These are phyloP conservation scores for Pythium phragmiticola DNA, from an alignment of 352 stramenopile species.

Conservation along the genomic window DNA sequence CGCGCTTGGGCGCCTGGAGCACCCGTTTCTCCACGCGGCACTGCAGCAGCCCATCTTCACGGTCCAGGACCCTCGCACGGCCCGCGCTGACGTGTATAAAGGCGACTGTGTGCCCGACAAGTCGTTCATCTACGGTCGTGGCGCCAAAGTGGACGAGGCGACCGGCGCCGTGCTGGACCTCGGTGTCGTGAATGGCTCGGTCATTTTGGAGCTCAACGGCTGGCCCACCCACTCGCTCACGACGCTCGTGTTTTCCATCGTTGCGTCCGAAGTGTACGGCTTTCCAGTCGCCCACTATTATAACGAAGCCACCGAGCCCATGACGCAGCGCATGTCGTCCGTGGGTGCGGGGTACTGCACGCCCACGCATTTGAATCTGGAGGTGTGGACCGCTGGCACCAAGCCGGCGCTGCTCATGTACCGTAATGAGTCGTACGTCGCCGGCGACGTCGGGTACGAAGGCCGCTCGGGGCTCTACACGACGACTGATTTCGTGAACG, in stretches of 20 bases:
- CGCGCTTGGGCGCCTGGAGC: conserved; percentile 7
- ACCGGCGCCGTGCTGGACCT: conserved; percentile 21
- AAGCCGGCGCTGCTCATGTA: conserved; percentile 13
- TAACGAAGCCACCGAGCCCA: conserved; percentile 2
- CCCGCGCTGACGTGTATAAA: background rate
- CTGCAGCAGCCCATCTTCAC: conserved; percentile 23
- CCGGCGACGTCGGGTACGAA: conserved; percentile 30
- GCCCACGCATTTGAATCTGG: conserved; percentile 35
- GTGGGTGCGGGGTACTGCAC: conserved; percentile 27
- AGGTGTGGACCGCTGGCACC: conserved; percentile 31
- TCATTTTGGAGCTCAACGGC: conserved; percentile 29
- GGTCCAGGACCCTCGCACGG: conserved; percentile 29
- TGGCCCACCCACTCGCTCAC: conserved; percentile 29
- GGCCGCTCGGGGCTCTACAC: conserved; percentile 44
- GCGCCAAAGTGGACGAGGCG: conserved; percentile 13
- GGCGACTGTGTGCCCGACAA: background rate
- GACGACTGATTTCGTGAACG: conserved; percentile 33
- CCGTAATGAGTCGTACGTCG: conserved; percentile 31
- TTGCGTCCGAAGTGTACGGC: conserved; percentile 25
- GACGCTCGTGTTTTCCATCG: conserved; percentile 31
- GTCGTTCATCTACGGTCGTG: conserved; percentile 24
- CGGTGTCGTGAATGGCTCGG: conserved; percentile 24
- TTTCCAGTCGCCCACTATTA: conserved; percentile 11
- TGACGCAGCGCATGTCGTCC: conserved; percentile 35
- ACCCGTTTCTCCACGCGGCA: conserved; percentile 32